These are phyloP conservation scores for Huntiella bhutanensis DNA, from an alignment of 2,329 filamentous ascomycete species.

Conservation along the genomic window DNA sequence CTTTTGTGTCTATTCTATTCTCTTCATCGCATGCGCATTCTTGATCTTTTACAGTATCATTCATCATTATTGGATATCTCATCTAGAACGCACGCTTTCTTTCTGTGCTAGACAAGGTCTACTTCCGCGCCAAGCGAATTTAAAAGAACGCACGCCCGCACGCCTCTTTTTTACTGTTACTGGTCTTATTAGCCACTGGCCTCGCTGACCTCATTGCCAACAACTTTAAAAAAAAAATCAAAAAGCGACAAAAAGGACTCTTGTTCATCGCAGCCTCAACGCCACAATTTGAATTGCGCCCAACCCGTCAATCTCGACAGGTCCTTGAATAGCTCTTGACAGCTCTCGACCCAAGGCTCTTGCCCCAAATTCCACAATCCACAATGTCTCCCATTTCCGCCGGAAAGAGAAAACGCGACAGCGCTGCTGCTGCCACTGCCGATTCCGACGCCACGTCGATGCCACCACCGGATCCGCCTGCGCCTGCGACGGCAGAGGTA, in stretches of 20 bases:
- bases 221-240: too few relatives aligned
- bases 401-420: conserved; percentile 61
- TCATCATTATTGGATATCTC: neutral
- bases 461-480: conserved; percentile 17
- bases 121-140: too few relatives aligned
- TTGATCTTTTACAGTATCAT: neutral
- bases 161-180: too few relatives aligned
- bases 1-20: neutral
- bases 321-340: too few relatives aligned
- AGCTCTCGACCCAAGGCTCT: too few relatives aligned
- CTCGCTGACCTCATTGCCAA: too few relatives aligned
- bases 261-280: too few relatives aligned
- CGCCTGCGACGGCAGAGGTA: conserved; percentile 21
- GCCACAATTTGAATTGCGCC: too few relatives aligned
- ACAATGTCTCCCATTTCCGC: conserved; percentile 38
- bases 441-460: neutral
- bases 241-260: too few relatives aligned
- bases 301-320: too few relatives aligned
- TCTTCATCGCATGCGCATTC: neutral
- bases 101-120: neutral
- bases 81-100: neutral
- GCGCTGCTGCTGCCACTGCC: neutral
- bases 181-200: too few relatives aligned
- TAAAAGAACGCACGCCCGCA: too few relatives aligned
- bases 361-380: neutral